Conservation (phyloP, 2,329 filamentous ascomycete species). For the Aspergillus neotritici region DNA sequence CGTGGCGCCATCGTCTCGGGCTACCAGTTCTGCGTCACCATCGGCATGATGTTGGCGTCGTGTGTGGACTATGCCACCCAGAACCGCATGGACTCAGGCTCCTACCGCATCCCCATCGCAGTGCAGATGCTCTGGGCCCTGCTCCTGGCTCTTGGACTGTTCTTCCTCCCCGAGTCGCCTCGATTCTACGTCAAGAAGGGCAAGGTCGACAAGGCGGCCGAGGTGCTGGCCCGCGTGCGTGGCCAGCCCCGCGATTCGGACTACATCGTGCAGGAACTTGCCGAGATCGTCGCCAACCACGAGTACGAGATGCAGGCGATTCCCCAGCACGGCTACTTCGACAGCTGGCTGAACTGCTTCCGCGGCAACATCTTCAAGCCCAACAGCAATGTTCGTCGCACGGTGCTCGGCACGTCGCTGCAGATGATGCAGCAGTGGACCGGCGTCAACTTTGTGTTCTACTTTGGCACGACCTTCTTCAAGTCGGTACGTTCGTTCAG, state of each 20-base stretch:
- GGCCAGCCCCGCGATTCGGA: slow-evolving; percentile 67
- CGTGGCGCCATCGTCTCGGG: slow-evolving; percentile 73
- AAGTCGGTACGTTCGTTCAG: slow-evolving; percentile 32
- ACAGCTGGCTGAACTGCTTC: slow-evolving; percentile 64
- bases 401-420: slow-evolving; percentile 64
- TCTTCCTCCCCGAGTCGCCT: slow-evolving; percentile 77
- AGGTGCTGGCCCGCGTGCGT: slow-evolving; percentile 61
- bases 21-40: slow-evolving; percentile 78
- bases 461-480: slow-evolving; percentile 82
- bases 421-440: slow-evolving; percentile 81
- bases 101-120: slow-evolving; percentile 74
- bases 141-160: slow-evolving; percentile 65
- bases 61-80: slow-evolving; percentile 69
- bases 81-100: slow-evolving; percentile 55
- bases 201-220: slow-evolving; percentile 58
- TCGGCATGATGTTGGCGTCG: slow-evolving; percentile 69
- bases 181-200: slow-evolving; percentile 80
- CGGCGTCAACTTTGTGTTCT: slow-evolving; percentile 91
- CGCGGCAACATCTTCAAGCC: slow-evolving; percentile 49
- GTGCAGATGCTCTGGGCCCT: slow-evolving; percentile 77
- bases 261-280: slow-evolving; percentile 71
- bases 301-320: slow-evolving; percentile 71
- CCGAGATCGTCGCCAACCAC: slow-evolving; percentile 84
- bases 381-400: slow-evolving; percentile 57
- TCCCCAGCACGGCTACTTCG: slow-evolving; percentile 59